phyloP scores from a whole-genome alignment of 106 monocot species.

The Allium fistulosum region DNA sequence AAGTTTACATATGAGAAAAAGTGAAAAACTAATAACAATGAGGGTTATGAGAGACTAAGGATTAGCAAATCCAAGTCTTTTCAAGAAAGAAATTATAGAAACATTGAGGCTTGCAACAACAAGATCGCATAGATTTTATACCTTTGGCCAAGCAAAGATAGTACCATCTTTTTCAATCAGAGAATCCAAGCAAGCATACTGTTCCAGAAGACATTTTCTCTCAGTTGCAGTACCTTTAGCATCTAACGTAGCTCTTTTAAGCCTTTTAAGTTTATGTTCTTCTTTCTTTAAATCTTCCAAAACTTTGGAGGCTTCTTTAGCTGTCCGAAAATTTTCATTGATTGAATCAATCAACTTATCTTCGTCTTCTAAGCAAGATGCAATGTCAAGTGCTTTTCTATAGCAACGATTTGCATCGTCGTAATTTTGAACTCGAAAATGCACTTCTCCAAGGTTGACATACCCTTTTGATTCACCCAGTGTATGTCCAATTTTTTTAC shows the following conservation, averaged over 20 bases:
- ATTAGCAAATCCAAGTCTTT: neutral
- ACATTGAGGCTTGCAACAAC: slow-evolving; percentile 1
- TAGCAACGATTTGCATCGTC: slow-evolving; percentile 80
- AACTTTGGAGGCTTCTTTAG: slow-evolving; percentile 63
- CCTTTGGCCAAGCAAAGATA: slow-evolving; percentile 84
- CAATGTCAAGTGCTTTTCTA: slow-evolving; percentile 66
- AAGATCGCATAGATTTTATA: slow-evolving; percentile 10
- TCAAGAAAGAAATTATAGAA: slow-evolving; percentile 1
- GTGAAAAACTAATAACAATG: no score
- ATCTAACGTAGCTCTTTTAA: slow-evolving; percentile 45
- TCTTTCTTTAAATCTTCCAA: slow-evolving; percentile 54
- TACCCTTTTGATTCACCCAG: slow-evolving; percentile 92
- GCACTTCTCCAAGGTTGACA: slow-evolving; percentile 83
- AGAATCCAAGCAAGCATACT: slow-evolving; percentile 47
- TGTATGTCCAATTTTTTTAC: slow-evolving; percentile 67
- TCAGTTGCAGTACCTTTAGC: slow-evolving; percentile 57
- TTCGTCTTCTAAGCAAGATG: slow-evolving; percentile 72
- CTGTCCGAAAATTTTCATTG: slow-evolving; percentile 53
- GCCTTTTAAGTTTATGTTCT: slow-evolving; percentile 73
- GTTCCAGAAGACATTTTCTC: slow-evolving; percentile 68
- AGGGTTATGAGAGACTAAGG: no score
- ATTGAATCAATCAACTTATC: slow-evolving; percentile 73
- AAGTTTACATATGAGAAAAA: no score
- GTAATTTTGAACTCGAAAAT: slow-evolving; percentile 71
- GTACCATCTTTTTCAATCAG: slow-evolving; percentile 58